Percentiles rank a stretch among this genome's conserved stretches.
Evolutionary conservation across 108 stramenopile genomes (phyloP).

Genomic region (Fistulifera pelliculosa): DNA sequence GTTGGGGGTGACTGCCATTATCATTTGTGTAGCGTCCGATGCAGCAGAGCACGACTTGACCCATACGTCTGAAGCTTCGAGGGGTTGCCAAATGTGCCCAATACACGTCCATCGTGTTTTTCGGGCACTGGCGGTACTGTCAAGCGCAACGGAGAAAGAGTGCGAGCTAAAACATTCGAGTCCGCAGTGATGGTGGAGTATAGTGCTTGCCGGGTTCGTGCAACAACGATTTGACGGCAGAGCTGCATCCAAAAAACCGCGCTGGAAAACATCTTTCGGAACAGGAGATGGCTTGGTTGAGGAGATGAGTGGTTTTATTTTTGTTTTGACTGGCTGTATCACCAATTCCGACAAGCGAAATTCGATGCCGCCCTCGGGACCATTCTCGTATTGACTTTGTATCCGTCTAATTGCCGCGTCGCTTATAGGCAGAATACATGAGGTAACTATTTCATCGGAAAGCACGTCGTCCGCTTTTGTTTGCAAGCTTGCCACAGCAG

Average conservation of each 20-base stretch:
- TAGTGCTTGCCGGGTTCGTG: constrained; percentile 20
- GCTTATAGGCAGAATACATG: constrained; percentile 6
- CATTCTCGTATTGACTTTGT: constrained; percentile 13
- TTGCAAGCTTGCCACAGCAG: constrained; percentile 26
- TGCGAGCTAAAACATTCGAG: constrained; percentile 12
- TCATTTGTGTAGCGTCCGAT: constrained; percentile 34
- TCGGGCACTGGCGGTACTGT: constrained; percentile 23
- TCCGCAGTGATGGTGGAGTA: constrained; percentile 20
- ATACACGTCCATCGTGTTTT: constrained; percentile 7
- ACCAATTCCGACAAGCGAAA: constrained; percentile 13
- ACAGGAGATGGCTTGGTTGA: background rate
- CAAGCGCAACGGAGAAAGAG: constrained; percentile 31
- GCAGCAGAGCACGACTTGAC: constrained; percentile 18
- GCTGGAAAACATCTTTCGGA: constrained; percentile 6
- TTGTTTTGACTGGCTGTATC: constrained; percentile 10
- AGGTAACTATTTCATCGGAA: constrained; percentile 4
- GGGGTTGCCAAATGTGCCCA: background rate
- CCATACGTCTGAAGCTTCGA: constrained; percentile 15
- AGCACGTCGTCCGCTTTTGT: constrained; percentile 21
- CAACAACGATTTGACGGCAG: constrained; percentile 24
- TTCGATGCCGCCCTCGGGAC: background rate
- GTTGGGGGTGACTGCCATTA: constrained; percentile 22
- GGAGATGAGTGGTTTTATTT: constrained; percentile 15
- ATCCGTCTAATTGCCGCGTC: constrained; percentile 29
- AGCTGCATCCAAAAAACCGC: constrained; percentile 34